Conservation (phyloP, 2,329 filamentous ascomycete genomes). For the Colletotrichum truncatum region DNA sequence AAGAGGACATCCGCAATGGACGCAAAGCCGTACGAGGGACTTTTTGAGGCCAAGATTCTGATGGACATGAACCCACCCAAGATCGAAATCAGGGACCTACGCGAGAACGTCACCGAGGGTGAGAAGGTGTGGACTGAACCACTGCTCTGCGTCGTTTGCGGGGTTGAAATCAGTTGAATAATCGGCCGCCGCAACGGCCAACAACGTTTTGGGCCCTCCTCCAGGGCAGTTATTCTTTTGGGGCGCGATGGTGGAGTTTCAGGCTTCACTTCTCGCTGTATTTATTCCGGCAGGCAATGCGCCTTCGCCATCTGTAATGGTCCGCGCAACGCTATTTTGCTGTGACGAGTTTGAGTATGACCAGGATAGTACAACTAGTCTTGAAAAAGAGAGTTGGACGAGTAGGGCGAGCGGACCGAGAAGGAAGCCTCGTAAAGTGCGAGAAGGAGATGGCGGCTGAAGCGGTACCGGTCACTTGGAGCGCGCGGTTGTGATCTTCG, state of each 20-base stretch:
- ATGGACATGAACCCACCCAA: slow-evolving; percentile 56
- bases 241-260: background rate
- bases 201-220: background rate
- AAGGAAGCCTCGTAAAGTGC: background rate
- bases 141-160: slow-evolving; percentile 60
- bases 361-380: background rate
- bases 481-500: slow-evolving; percentile 20
- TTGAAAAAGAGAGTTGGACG: background rate
- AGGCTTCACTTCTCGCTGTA: slow-evolving; percentile 26
- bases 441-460: background rate
- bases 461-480: slow-evolving; percentile 2
- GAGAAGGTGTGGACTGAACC: slow-evolving; percentile 64
- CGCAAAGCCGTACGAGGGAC: slow-evolving; percentile 59
- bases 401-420: background rate
- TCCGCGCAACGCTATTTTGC: background rate
- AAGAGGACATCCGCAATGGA: slow-evolving; percentile 43
- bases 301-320: background rate
- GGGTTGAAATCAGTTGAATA: slow-evolving; percentile 52
- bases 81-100: slow-evolving; percentile 62
- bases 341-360: slow-evolving; percentile 16
- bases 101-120: slow-evolving; percentile 55
- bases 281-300: slow-evolving; percentile 18
- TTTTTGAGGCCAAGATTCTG: slow-evolving; percentile 60
- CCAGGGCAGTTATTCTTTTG: background rate
- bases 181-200: slow-evolving; percentile 8